Base-by-base conservation (phyloP, 2,329 filamentous ascomycete species). In the Penicillium sp. region DNA sequence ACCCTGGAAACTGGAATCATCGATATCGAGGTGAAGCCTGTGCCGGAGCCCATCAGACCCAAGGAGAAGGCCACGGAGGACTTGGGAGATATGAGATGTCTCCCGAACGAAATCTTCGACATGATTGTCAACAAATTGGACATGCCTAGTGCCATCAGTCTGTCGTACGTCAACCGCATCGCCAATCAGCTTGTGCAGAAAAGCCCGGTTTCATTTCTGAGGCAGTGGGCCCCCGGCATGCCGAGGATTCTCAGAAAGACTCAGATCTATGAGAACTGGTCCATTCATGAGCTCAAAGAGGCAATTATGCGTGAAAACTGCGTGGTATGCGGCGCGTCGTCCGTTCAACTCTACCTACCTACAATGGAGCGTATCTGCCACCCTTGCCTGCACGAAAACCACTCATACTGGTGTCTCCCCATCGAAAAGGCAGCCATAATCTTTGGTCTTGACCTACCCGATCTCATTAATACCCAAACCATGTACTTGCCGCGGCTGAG, bases 331-430 rank as follows among this genome's bases (percentile, higher is more conserved):
- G 50, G 50, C 12, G 17, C 46, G 1, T 17, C 17, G 3, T 17
- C 19, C 4, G 21, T 27, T 12, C 21, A 23, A 6, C 23, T 53
- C 41, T 53, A 27, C 6, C 29, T 53, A 21, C 29, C 50, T 3
- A 47, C 29, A 4, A 46, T 53, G 40, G 50, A 46, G 21, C 50
- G 50, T 12, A 33, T 46, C 31, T 53, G 50, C 21, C 40, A 46
- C 23, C 29, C 41, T 15, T 53, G 50, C 12, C 10, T 47, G 21
- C 40, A 53, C 33, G 13, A 53, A 31, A 47, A 47, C 31, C 29
- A 35, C 3, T 41, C 41, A 15, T 53, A 37, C 9, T 53, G 50
- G 50, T 53, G 50, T 25, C 50, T 53, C 17, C 40, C 40, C 21
- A 6, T 46, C 4, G 19, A 17, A 7, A 12, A 37, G 12, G 41